A percentile compares a stretch with the other conserved stretches of the same genome.
phyloP scores from a whole-genome alignment of 495 filamentous ascomycete species.

The Viridothelium virens region DNA sequence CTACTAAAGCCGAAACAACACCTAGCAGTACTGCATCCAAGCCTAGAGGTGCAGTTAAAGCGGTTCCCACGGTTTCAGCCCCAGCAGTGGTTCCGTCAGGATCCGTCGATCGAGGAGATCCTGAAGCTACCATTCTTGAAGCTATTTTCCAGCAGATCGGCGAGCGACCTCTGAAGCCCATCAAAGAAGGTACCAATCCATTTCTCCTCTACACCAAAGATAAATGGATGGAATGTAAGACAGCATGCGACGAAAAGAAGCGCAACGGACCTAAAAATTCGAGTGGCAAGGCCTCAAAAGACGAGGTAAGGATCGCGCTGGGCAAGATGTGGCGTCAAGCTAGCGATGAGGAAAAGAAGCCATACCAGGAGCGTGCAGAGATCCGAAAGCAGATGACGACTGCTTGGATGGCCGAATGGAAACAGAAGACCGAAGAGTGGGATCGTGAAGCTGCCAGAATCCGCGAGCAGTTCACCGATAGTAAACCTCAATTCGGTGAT shows the following conservation, averaged over 20 bases:
- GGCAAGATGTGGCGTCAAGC: slow-evolving; percentile 86
- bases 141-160: slow-evolving; percentile 64
- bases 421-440: slow-evolving; percentile 55
- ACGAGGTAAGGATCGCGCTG: slow-evolving; percentile 73
- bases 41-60: neutral
- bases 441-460: slow-evolving; percentile 55
- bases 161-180: slow-evolving; percentile 60
- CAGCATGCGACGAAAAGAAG: slow-evolving; percentile 59
- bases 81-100: neutral
- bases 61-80: neutral
- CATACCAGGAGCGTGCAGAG: slow-evolving; percentile 65
- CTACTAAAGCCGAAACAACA: slow-evolving; percentile 27
- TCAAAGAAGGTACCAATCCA: slow-evolving; percentile 58
- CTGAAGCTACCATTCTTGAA: slow-evolving; percentile 65
- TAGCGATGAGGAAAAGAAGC: slow-evolving; percentile 55
- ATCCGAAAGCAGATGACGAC: slow-evolving; percentile 56
- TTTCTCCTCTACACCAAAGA: slow-evolving; percentile 67
- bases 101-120: slow-evolving; percentile 31
- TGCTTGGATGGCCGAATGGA: slow-evolving; percentile 51
- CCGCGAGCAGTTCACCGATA: slow-evolving; percentile 50
- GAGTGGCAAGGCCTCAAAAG: slow-evolving; percentile 54
- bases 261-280: slow-evolving; percentile 37
- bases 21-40: neutral
- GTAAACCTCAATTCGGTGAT: slow-evolving; percentile 12
- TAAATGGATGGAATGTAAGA: slow-evolving; percentile 66